A percentile compares a stretch with the other conserved stretches of the same genome.
These are phyloP conservation scores for Diplodia intermedia DNA, from an alignment of 2,329 filamentous ascomycete genomes.

Conservation along the genomic window DNA sequence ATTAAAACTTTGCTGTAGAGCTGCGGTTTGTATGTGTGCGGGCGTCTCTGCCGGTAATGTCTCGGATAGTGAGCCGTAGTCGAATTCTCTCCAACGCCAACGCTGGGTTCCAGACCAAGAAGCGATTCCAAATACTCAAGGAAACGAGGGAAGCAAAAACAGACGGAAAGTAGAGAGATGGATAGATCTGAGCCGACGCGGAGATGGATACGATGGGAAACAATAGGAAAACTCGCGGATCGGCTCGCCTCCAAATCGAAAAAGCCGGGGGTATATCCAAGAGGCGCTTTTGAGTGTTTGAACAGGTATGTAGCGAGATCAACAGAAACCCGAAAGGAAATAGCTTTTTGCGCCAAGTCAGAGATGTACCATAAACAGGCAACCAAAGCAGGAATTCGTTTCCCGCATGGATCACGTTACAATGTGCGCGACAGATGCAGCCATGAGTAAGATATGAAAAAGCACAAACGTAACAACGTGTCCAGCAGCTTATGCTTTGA, in stretches of 20 bases:
- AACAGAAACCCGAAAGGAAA: constrained; percentile 27
- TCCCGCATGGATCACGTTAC: constrained; percentile 21
- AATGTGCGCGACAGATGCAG: constrained; percentile 12
- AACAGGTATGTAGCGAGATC: constrained; percentile 32
- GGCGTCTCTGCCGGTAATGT: constrained; percentile 27
- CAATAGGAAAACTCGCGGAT: constrained; percentile 28
- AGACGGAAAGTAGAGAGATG: constrained; percentile 14
- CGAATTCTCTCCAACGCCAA: constrained; percentile 29
- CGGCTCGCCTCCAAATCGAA: constrained; percentile 31
- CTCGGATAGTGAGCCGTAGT: constrained; percentile 28
- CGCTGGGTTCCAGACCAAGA: constrained; percentile 24
- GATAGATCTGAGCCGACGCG: constrained; percentile 17
- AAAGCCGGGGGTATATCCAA: constrained; percentile 33
- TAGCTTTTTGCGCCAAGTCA: constrained; percentile 25
- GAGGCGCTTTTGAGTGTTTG: constrained; percentile 29
- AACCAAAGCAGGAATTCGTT: constrained; percentile 24
- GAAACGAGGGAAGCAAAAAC: constrained; percentile 16
- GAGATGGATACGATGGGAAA: constrained; percentile 11
- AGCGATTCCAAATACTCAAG: constrained; percentile 25
- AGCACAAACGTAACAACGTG: constrained; percentile 9
- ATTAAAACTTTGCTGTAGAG: constrained; percentile 29
- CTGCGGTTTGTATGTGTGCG: constrained; percentile 25
- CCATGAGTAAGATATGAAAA: constrained; percentile 21
- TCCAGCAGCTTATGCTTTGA: constrained; percentile 38
- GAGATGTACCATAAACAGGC: constrained; percentile 24